These are phyloP conservation scores for Colletotrichum truncatum DNA, from an alignment of 2,329 filamentous ascomycete species.

Conservation along the genomic window DNA sequence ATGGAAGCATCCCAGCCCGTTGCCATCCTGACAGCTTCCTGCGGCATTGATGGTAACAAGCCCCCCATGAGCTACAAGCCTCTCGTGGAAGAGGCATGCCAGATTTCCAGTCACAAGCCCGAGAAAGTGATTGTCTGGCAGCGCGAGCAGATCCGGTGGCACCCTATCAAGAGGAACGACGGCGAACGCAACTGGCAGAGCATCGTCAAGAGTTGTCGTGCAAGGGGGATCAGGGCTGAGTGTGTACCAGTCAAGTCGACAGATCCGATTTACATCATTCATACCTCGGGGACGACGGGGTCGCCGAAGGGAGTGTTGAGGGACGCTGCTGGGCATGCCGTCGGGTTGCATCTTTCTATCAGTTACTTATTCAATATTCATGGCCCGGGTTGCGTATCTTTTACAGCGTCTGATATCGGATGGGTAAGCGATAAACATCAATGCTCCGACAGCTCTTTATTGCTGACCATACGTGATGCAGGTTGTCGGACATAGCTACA, in stretches of 20 bases:
- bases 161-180: slow-evolving; percentile 69
- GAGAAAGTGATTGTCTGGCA: slow-evolving; percentile 83
- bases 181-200: slow-evolving; percentile 85
- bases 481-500: slow-evolving; percentile 76
- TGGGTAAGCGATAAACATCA: slow-evolving; percentile 65
- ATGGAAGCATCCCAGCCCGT: slow-evolving; percentile 84
- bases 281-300: slow-evolving; percentile 86
- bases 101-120: slow-evolving; percentile 76
- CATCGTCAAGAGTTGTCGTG: slow-evolving; percentile 75
- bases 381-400: slow-evolving; percentile 79
- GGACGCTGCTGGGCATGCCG: slow-evolving; percentile 86
- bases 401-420: slow-evolving; percentile 86
- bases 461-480: not conserved
- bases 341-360: slow-evolving; percentile 84
- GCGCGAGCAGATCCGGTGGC: slow-evolving; percentile 79
- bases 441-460: not conserved
- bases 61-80: slow-evolving; percentile 80
- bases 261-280: slow-evolving; percentile 89
- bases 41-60: slow-evolving; percentile 89
- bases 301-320: slow-evolving; percentile 84
- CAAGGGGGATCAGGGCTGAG: slow-evolving; percentile 73
- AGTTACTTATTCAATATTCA: slow-evolving; percentile 84
- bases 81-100: slow-evolving; percentile 78
- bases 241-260: slow-evolving; percentile 82
- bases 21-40: slow-evolving; percentile 86